phyloP scores from a whole-genome alignment of 306 rosid species.

The Astragalus membranaceus region DNA sequence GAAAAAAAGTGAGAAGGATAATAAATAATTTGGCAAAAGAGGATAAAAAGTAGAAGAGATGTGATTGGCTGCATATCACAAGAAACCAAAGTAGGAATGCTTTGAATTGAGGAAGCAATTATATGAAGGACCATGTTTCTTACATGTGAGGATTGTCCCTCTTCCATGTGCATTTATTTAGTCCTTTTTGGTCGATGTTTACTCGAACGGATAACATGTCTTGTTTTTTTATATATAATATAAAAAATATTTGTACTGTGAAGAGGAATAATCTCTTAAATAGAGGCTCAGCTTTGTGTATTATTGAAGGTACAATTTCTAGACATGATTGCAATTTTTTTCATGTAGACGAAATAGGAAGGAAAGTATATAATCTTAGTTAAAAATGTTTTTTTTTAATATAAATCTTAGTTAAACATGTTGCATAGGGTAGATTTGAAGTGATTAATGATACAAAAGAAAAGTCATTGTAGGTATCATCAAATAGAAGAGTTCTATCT shows the following conservation, averaged over 20 bases:
- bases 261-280: background rate
- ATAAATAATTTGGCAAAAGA: conserved; percentile 20
- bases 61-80: conserved; percentile 16
- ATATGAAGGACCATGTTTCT: conserved; percentile 39
- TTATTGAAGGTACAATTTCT: background rate
- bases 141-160: conserved; percentile 54
- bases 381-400: too few species aligned
- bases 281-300: background rate
- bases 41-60: conserved; percentile 23
- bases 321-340: background rate
- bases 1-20: background rate
- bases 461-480: background rate
- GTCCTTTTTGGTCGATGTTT: conserved; percentile 5
- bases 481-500: background rate
- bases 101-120: conserved; percentile 28
- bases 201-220: background rate
- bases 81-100: conserved; percentile 30
- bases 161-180: conserved; percentile 50
- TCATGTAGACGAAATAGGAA: background rate
- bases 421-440: background rate
- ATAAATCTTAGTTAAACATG: background rate
- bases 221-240: conserved; percentile 1
- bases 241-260: background rate
- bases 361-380: background rate
- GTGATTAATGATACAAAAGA: background rate